These are phyloP conservation scores for Aspergillus cavernicola DNA, from an alignment of 495 filamentous ascomycete species.

Conservation along the genomic window DNA sequence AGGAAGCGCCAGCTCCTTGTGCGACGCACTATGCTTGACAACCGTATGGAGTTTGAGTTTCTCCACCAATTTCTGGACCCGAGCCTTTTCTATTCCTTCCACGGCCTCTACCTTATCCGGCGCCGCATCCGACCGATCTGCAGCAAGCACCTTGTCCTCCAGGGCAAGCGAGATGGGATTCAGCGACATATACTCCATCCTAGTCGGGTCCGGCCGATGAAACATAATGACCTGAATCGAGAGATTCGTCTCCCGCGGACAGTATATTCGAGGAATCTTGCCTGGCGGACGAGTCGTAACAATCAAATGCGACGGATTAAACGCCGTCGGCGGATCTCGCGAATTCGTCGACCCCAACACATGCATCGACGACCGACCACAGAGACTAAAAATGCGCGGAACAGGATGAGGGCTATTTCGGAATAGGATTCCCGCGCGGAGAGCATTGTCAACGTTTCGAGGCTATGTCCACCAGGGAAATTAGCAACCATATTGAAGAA, in stretches of 20 bases:
- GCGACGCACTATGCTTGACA: constrained; percentile 65
- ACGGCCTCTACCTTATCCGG: constrained; percentile 34
- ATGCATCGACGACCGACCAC: constrained; percentile 76
- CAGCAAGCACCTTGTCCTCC: constrained; percentile 60
- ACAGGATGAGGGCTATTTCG: constrained; percentile 80
- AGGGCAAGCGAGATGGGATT: constrained; percentile 84
- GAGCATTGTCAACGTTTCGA: constrained; percentile 79
- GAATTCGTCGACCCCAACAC: constrained; percentile 80
- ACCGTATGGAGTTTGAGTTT: constrained; percentile 89
- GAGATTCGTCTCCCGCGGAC: constrained; percentile 53
- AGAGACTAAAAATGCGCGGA: constrained; percentile 74
- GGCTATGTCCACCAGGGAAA: constrained; percentile 43
- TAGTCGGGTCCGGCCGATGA: constrained; percentile 75
- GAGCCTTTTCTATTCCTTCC: constrained; percentile 62
- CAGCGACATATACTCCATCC: constrained; percentile 96
- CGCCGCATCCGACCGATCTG: constrained; percentile 25
- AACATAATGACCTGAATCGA: constrained; percentile 87
- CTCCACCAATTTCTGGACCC: constrained; percentile 65
- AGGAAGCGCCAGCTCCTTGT: constrained; percentile 76
- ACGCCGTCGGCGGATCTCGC: constrained; percentile 39
- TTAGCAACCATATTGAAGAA: neutral
- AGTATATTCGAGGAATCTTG: constrained; percentile 67
- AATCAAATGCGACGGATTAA: constrained; percentile 68
- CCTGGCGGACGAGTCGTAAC: constrained; percentile 55
- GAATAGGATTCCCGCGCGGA: constrained; percentile 78